These are phyloP conservation scores for Ascochyta lentis DNA, from an alignment of 2,329 filamentous ascomycete genomes.

Conservation along the genomic window DNA sequence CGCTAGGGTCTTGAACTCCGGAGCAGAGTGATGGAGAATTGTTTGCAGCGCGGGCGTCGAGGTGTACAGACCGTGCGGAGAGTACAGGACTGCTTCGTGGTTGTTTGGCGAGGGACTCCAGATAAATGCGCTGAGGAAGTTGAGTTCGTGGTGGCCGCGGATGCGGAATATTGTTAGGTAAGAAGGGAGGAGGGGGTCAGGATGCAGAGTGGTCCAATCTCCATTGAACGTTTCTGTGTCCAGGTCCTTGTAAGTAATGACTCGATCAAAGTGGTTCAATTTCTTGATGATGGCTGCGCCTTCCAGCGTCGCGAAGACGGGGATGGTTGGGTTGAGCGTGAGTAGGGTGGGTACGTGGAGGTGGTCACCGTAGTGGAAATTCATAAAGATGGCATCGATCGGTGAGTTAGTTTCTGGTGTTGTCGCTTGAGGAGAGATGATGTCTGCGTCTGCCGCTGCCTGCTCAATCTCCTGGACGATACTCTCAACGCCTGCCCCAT, in stretches of 20 bases:
- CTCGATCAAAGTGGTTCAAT: neutral
- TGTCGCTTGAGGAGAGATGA: neutral
- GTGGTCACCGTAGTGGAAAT: slow-evolving; percentile 11
- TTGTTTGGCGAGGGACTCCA: neutral
- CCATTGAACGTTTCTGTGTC: neutral
- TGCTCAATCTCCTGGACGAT: neutral
- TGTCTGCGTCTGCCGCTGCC: neutral
- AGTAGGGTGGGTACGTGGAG: slow-evolving; percentile 8
- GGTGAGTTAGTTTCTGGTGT: neutral
- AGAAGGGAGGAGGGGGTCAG: slow-evolving; percentile 1
- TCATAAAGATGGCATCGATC: slow-evolving; percentile 10
- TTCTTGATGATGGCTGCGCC: neutral
- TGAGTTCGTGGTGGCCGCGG: slow-evolving; percentile 11
- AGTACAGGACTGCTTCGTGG: slow-evolving; percentile 17
- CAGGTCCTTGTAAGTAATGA: neutral
- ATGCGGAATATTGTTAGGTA: slow-evolving; percentile 16
- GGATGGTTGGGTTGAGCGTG: slow-evolving; percentile 5
- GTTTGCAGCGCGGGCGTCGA: slow-evolving; percentile 12
- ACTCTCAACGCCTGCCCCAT: neutral
- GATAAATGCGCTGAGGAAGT: slow-evolving; percentile 12
- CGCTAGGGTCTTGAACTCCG: neutral
- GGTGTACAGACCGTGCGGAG: slow-evolving; percentile 11
- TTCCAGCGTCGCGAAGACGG: slow-evolving; percentile 3
- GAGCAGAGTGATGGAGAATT: neutral
- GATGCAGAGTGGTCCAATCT: neutral